Evolutionary conservation across 169 alveolate genomes (phyloP).

Genomic region (Plasmodium vinckei): DNA sequence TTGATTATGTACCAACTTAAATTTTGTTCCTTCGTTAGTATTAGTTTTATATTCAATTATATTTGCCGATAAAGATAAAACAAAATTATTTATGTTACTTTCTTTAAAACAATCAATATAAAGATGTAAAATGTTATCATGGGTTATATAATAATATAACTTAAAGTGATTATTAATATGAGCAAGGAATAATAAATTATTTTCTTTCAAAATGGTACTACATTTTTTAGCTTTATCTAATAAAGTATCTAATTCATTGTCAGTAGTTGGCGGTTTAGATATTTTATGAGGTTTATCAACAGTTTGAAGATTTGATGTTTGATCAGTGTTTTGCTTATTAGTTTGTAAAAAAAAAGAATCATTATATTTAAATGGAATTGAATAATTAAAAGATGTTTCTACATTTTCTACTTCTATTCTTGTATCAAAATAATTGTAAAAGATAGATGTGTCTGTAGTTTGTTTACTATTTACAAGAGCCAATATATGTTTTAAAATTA

Average conservation of each 20-base stretch:
- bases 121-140: constrained; percentile 5
- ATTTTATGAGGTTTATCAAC: too few relatives aligned
- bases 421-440: constrained; percentile 8
- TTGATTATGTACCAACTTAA: too few relatives aligned
- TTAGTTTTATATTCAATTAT: too few relatives aligned
- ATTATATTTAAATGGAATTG: constrained; percentile 41
- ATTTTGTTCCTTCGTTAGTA: too few relatives aligned
- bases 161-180: constrained; percentile 17
- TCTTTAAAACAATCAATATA: constrained; percentile 8
- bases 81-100: too few relatives aligned
- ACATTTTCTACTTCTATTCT: background rate
- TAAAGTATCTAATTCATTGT: background rate
- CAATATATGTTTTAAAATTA: constrained; percentile 11
- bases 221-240: background rate
- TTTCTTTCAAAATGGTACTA: background rate
- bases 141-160: constrained; percentile 14
- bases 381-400: background rate
- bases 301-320: too few relatives aligned
- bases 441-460: background rate
- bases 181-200: constrained; percentile 1
- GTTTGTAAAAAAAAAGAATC: constrained; percentile 37
- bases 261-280: background rate
- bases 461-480: background rate
- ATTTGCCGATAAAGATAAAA: too few relatives aligned
- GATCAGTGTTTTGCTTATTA: background rate